Conservation (phyloP, 1,139 yeast genomes). For the Blastobotrys capitulatus region DNA sequence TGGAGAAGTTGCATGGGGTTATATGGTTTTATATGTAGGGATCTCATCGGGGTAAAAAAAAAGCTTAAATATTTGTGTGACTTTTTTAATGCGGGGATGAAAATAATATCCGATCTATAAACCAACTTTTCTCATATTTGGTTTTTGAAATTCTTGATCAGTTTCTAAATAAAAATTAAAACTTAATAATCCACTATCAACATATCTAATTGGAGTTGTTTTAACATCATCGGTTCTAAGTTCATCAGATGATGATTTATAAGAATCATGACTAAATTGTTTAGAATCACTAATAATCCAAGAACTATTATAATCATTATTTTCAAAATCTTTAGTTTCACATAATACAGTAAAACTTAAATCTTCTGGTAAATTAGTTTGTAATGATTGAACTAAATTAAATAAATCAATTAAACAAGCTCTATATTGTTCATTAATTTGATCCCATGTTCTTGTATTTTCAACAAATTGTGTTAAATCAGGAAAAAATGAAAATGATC, state of each 20-base stretch:
- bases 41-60: no score
- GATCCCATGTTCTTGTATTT: conserved; percentile 14
- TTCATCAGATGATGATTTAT: conserved; percentile 9
- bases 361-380: conserved; percentile 21
- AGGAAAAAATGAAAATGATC: conserved; percentile 17
- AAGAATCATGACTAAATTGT: background rate
- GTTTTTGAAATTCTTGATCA: conserved; percentile 15
- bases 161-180: conserved; percentile 31
- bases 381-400: conserved; percentile 12
- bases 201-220: conserved; percentile 28
- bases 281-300: conserved; percentile 30
- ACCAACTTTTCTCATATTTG: no score
- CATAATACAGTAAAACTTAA: conserved; percentile 22
- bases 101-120: no score
- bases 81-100: no score
- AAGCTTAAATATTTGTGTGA: no score
- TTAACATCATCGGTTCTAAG: background rate
- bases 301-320: conserved; percentile 13
- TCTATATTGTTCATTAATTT: conserved; percentile 27
- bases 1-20: no score
- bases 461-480: conserved; percentile 2
- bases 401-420: conserved; percentile 22
- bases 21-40: no score
- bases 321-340: conserved; percentile 20
- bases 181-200: conserved; percentile 29